phyloP scores from a whole-genome alignment of 345 rosid genomes.

The Cardamine resedifolia region DNA sequence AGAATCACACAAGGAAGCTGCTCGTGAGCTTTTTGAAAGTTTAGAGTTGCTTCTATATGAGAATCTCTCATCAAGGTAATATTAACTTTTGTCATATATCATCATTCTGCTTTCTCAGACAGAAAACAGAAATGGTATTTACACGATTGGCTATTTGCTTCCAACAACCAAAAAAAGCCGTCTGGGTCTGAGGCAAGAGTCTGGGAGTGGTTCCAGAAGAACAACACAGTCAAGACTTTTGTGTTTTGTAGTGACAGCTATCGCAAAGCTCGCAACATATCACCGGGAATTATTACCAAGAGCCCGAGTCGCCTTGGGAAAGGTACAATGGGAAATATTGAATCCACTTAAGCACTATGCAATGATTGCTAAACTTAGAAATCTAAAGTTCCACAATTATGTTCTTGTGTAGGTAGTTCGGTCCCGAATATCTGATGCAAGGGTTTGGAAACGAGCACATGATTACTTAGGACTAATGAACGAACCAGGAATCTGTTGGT shows the following conservation, averaged over 20 bases:
- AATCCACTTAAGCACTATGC: background rate
- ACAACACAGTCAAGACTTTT: slow-evolving; percentile 83
- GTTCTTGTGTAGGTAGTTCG: slow-evolving; percentile 61
- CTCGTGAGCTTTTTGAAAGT: slow-evolving; percentile 96
- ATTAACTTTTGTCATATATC: slow-evolving; percentile 1
- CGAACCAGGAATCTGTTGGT: slow-evolving; percentile 76
- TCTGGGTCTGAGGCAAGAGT: slow-evolving; percentile 70
- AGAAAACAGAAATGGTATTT: slow-evolving; percentile 2
- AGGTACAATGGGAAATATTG: slow-evolving; percentile 45
- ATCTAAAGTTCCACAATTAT: background rate
- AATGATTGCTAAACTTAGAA: background rate
- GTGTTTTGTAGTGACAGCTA: slow-evolving; percentile 92
- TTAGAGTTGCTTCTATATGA: slow-evolving; percentile 90
- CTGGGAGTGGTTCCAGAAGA: slow-evolving; percentile 49
- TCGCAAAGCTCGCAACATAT: slow-evolving; percentile 86
- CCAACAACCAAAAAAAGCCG: slow-evolving; percentile 48
- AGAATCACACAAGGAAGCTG: slow-evolving; percentile 79
- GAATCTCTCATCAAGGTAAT: slow-evolving; percentile 83
- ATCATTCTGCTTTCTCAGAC: background rate
- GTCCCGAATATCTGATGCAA: slow-evolving; percentile 76
- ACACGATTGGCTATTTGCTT: slow-evolving; percentile 22
- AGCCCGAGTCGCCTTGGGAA: slow-evolving; percentile 96
- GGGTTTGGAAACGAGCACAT: slow-evolving; percentile 81
- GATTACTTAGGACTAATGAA: slow-evolving; percentile 85
- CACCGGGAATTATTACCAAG: slow-evolving; percentile 82